Evolutionary conservation across 2,329 filamentous ascomycete genomes (phyloP).

Genomic region (Claviceps sp.): DNA sequence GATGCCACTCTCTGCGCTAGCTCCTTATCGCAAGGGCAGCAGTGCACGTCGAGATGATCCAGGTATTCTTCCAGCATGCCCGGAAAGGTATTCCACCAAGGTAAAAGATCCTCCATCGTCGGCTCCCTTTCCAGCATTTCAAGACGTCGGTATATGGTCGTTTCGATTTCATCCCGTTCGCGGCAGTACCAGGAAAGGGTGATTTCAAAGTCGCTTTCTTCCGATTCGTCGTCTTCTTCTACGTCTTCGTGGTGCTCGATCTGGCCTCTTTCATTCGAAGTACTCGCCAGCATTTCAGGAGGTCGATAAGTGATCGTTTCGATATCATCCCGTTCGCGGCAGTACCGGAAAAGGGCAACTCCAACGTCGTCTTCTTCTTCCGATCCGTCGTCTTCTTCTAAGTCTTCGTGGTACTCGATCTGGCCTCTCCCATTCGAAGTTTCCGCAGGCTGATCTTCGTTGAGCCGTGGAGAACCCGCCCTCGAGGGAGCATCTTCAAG

Average conservation of each 20-base stretch:
- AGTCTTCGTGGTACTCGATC: neutral
- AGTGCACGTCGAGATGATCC: neutral
- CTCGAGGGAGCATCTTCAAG: neutral
- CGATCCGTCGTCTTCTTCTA: neutral
- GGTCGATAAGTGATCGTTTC: neutral
- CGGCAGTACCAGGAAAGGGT: neutral
- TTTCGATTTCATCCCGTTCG: neutral
- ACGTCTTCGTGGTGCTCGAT: too few species aligned
- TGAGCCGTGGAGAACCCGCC: neutral
- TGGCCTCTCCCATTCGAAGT: neutral
- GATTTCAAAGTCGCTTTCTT: neutral
- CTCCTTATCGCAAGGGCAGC: neutral
- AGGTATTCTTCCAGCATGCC: slow-evolving; percentile 3
- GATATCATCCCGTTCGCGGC: neutral
- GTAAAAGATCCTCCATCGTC: neutral
- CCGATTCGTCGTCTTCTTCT: neutral
- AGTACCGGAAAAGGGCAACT: neutral
- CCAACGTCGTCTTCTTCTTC: neutral
- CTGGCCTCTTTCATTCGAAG: too few species aligned
- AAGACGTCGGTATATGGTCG: neutral
- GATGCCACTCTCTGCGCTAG: neutral
- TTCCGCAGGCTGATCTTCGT: neutral
- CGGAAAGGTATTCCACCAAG: slow-evolving; percentile 1
- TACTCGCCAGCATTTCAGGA: too few species aligned
- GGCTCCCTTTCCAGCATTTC: neutral